Conservation (phyloP, 2,329 filamentous ascomycete species). For the Colletotrichum liriopes region DNA sequence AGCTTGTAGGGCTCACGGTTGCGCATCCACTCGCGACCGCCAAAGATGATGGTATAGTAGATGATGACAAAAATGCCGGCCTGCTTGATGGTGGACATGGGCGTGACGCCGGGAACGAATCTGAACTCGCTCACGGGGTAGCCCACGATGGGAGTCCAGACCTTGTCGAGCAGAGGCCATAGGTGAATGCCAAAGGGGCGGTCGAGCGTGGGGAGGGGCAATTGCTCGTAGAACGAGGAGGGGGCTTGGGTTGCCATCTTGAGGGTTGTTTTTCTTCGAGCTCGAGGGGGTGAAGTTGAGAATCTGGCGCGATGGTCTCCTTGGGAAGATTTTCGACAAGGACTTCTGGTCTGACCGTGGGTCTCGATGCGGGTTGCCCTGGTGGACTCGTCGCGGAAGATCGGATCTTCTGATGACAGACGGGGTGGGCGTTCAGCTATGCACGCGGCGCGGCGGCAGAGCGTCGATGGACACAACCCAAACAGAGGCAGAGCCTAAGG, state of each 20-base stretch:
- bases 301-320: slow-evolving; percentile 21
- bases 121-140: slow-evolving; percentile 90
- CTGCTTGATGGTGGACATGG: slow-evolving; percentile 90
- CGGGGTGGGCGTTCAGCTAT: slow-evolving; percentile 28
- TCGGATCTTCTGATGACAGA: slow-evolving; percentile 35
- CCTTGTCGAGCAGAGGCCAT: slow-evolving; percentile 96
- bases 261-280: slow-evolving; percentile 39
- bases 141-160: slow-evolving; percentile 81
- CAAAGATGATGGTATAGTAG: slow-evolving; percentile 96
- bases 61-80: slow-evolving; percentile 84
- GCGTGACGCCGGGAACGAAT: slow-evolving; percentile 86
- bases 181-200: slow-evolving; percentile 91
- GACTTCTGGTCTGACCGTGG: slow-evolving; percentile 33
- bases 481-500: slow-evolving; percentile 53
- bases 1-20: slow-evolving; percentile 88
- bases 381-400: slow-evolving; percentile 46
- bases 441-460: slow-evolving; percentile 27
- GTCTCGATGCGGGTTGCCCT: slow-evolving; percentile 38
- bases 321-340: slow-evolving; percentile 25
- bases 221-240: slow-evolving; percentile 66
- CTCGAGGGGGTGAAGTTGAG: slow-evolving; percentile 16
- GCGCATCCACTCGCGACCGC: slow-evolving; percentile 93
- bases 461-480: slow-evolving; percentile 22
- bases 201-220: slow-evolving; percentile 86
- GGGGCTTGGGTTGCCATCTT: slow-evolving; percentile 56